Conservation (phyloP, 2,329 filamentous ascomycete genomes). For the Clonostachys solani region DNA sequence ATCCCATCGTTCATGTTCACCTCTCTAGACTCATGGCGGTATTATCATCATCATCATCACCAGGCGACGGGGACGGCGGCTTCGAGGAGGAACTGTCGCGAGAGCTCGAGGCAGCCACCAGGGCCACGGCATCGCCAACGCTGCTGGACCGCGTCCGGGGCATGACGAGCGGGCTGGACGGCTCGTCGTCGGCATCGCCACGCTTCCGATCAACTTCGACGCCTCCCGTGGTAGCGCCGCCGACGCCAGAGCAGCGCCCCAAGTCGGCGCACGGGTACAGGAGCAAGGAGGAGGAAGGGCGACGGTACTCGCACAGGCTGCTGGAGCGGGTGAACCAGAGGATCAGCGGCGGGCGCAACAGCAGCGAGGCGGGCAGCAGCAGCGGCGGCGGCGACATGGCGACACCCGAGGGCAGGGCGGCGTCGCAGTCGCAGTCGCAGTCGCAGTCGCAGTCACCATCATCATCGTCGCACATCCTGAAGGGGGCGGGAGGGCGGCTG, state of each 20-base stretch:
- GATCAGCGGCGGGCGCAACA: conserved; percentile 9
- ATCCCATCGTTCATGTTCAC: too few relatives aligned
- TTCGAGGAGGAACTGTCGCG: not conserved
- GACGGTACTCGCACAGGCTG: not conserved
- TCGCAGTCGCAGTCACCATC: not conserved
- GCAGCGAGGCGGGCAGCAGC: not conserved
- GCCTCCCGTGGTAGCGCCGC: too few relatives aligned
- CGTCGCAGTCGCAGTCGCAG: not conserved
- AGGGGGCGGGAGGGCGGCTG: conserved; percentile 1
- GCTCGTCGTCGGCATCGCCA: too few relatives aligned
- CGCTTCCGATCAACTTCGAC: too few relatives aligned
- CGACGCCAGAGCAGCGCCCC: too few relatives aligned
- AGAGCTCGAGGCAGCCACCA: not conserved
- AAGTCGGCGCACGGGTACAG: too few relatives aligned
- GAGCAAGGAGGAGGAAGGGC: not conserved
- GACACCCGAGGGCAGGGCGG: conserved; percentile 5
- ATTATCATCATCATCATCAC: too few relatives aligned
- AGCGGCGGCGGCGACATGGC: conserved; percentile 4
- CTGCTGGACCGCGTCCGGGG: too few relatives aligned
- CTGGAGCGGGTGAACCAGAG: conserved; percentile 5
- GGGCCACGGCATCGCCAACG: too few relatives aligned
- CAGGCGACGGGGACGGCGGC: too few relatives aligned
- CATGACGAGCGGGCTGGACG: too few relatives aligned
- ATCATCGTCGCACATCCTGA: not conserved
- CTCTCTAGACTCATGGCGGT: too few relatives aligned